Percentiles rank a stretch among this genome's conserved stretches.
Evolutionary conservation across 2,329 filamentous ascomycete genomes (phyloP).

Genomic region (Sclerotiophoma versabilis): DNA sequence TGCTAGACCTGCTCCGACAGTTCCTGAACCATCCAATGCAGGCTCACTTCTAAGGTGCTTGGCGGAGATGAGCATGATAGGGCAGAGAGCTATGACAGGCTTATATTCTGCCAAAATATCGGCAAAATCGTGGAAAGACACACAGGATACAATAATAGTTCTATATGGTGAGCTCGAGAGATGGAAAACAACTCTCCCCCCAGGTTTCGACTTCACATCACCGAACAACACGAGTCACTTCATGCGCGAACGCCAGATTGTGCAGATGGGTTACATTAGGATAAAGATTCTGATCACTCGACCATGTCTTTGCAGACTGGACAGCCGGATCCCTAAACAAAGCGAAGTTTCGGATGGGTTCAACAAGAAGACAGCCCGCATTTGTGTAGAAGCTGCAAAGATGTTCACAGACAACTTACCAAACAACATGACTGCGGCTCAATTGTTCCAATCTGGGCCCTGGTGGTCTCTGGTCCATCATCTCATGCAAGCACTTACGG

Average conservation of each 20-base stretch:
- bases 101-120: too few relatives aligned
- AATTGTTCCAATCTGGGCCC: conserved; percentile 33
- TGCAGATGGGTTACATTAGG: conserved; percentile 42
- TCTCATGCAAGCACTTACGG: conserved; percentile 50
- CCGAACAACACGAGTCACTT: neutral
- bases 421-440: conserved; percentile 26
- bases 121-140: too few relatives aligned
- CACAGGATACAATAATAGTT: too few relatives aligned
- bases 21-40: too few relatives aligned
- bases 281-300: conserved; percentile 47
- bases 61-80: too few relatives aligned
- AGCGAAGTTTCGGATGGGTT: conserved; percentile 38
- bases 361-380: conserved; percentile 38
- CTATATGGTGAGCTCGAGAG: too few relatives aligned
- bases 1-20: too few relatives aligned
- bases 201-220: conserved; percentile 2
- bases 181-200: neutral
- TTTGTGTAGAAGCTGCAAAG: conserved; percentile 46
- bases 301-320: conserved; percentile 48
- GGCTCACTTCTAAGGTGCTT: too few relatives aligned
- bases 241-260: conserved; percentile 24
- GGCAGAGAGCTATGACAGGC: too few relatives aligned
- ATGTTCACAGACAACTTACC: conserved; percentile 43
- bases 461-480: conserved; percentile 50
- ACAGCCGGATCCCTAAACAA: conserved; percentile 42